Percentiles rank a stretch among this genome's conserved stretches.
Evolutionary conservation across 352 stramenopile genomes (phyloP).

Genomic region (Globisporangium cystogenes): DNA sequence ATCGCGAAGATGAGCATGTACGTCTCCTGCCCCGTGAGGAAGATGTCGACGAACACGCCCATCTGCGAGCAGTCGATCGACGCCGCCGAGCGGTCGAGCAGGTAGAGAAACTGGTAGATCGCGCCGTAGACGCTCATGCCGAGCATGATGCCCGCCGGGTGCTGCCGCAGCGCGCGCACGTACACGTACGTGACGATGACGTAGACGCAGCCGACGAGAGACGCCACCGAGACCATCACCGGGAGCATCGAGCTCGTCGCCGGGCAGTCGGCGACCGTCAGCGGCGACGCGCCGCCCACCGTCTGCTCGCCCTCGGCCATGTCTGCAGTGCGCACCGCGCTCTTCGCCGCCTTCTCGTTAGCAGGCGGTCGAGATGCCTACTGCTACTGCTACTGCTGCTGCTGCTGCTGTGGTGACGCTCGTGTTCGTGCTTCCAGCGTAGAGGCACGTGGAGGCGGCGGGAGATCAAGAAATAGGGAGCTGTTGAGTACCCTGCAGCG

Average conservation of each 20-base stretch:
- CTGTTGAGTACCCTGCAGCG: no score
- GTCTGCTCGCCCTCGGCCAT: slow-evolving; percentile 10
- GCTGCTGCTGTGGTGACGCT: no score
- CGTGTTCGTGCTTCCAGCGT: no score
- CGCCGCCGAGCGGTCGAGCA: slow-evolving; percentile 41
- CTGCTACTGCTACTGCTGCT: no score
- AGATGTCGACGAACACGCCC: slow-evolving; percentile 71
- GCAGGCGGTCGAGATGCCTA: no score
- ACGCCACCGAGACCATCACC: slow-evolving; percentile 56
- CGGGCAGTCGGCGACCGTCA: slow-evolving; percentile 27
- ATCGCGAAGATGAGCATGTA: slow-evolving; percentile 89
- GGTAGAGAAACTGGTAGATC: slow-evolving; percentile 78
- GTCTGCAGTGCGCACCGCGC: background rate
- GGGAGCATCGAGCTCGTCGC: slow-evolving; percentile 43
- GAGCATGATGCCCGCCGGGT: slow-evolving; percentile 84
- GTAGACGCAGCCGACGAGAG: slow-evolving; percentile 72
- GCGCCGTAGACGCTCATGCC: slow-evolving; percentile 81
- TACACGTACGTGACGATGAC: slow-evolving; percentile 69
- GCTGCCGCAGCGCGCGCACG: slow-evolving; percentile 59
- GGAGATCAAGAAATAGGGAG: no score
- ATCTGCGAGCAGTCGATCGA: slow-evolving; percentile 52
- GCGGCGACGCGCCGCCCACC: slow-evolving; percentile 1
- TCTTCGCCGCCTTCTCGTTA: background rate
- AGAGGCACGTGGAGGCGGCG: no score
- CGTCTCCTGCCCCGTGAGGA: slow-evolving; percentile 79